Conservation (phyloP, 2,329 filamentous ascomycete genomes). For the Fusarium fracticaudum region DNA sequence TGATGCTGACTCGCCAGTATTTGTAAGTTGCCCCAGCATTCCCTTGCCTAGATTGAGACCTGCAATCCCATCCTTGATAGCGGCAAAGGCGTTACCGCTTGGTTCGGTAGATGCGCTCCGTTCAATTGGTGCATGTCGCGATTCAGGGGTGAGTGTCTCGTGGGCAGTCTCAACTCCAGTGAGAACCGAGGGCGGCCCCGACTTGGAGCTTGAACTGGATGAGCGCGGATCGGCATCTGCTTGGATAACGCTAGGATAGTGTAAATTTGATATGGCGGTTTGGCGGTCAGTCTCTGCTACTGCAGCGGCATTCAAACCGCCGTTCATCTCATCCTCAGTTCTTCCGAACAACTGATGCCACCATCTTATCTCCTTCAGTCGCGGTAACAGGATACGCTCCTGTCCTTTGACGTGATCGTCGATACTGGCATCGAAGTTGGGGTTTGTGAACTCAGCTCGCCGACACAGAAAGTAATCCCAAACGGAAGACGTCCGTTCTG, state of each 20-base stretch:
- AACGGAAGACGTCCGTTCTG: conserved; percentile 82
- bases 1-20: conserved; percentile 37
- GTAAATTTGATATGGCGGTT: conserved; percentile 49
- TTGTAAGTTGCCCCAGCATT: conserved; percentile 50
- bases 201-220: conserved; percentile 48
- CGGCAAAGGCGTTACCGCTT: conserved; percentile 54
- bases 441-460: conserved; percentile 82
- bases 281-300: conserved; percentile 57
- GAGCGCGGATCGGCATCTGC: conserved; percentile 41
- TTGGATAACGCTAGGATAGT: conserved; percentile 43
- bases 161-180: conserved; percentile 68
- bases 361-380: conserved; percentile 83
- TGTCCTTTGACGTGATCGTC: conserved; percentile 83
- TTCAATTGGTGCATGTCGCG: conserved; percentile 50
- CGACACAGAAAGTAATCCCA: conserved; percentile 96
- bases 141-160: conserved; percentile 57
- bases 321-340: conserved; percentile 93
- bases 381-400: conserved; percentile 86
- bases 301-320: conserved; percentile 64
- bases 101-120: conserved; percentile 57
- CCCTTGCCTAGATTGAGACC: conserved; percentile 60
- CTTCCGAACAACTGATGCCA: conserved; percentile 91
- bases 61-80: conserved; percentile 59
- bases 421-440: conserved; percentile 76
- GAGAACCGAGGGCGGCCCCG: conserved; percentile 63